phyloP scores from a whole-genome alignment of 2,329 filamentous ascomycete species.

The Scleromitrula shiraiana region DNA sequence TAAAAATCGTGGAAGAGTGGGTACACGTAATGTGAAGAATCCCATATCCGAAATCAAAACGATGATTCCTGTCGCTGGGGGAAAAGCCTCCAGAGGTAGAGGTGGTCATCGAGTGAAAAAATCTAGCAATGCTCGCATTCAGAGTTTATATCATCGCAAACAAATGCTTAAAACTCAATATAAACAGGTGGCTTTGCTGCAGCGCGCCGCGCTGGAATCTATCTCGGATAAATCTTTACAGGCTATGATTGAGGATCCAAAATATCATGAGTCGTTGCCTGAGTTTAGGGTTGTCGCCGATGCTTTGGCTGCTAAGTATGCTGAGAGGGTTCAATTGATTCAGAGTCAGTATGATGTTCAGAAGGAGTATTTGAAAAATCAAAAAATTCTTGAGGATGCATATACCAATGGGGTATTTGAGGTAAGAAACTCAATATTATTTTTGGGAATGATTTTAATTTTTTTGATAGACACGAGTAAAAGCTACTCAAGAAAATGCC shows the following conservation, averaged over 20 bases:
- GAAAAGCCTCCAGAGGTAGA: slow-evolving; percentile 14
- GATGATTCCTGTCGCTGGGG: slow-evolving; percentile 9
- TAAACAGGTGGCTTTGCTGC: slow-evolving; percentile 20
- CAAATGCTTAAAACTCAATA: slow-evolving; percentile 23
- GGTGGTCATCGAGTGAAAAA: slow-evolving; percentile 25
- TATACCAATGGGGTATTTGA: slow-evolving; percentile 14
- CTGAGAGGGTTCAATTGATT: slow-evolving; percentile 13
- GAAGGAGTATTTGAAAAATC: slow-evolving; percentile 11
- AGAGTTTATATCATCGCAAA: slow-evolving; percentile 25
- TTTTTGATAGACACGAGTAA: slow-evolving; percentile 7
- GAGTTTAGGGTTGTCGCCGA: slow-evolving; percentile 22
- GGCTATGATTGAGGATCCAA: slow-evolving; percentile 16
- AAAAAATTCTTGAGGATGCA: slow-evolving; percentile 11
- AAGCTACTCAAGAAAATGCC: slow-evolving; percentile 16
- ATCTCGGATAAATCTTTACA: slow-evolving; percentile 25
- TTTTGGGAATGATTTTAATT: slow-evolving; percentile 7
- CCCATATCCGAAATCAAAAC: neutral
- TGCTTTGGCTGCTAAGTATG: slow-evolving; percentile 16
- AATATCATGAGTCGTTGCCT: slow-evolving; percentile 23
- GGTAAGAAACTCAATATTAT: slow-evolving; percentile 15
- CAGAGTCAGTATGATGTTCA: slow-evolving; percentile 9
- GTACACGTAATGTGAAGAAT: neutral
- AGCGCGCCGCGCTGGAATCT: slow-evolving; percentile 20
- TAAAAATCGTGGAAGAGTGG: slow-evolving; percentile 17
- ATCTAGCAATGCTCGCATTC: slow-evolving; percentile 22